Evolutionary conservation across 2,329 filamentous ascomycete species (phyloP).

Genomic region (Pyricularia grisea): DNA sequence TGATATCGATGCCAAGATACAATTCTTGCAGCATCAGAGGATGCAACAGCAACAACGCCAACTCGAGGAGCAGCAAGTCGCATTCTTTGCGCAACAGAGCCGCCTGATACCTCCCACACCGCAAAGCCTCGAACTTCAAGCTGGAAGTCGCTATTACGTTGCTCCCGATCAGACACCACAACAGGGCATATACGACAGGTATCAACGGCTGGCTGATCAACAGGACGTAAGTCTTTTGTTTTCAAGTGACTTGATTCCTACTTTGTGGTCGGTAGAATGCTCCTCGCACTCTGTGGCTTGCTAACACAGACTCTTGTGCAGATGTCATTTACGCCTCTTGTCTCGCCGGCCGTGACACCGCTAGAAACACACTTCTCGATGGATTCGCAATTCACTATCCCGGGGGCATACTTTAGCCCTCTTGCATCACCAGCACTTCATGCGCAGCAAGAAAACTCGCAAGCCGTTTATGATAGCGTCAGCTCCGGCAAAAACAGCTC

Average conservation of each 20-base stretch:
- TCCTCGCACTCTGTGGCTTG: neutral
- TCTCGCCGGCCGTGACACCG: slow-evolving; percentile 76
- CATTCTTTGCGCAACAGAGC: slow-evolving; percentile 42
- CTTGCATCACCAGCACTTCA: slow-evolving; percentile 73
- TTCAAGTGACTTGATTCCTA: neutral
- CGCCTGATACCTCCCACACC: slow-evolving; percentile 69
- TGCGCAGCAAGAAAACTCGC: slow-evolving; percentile 50
- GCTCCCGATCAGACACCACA: slow-evolving; percentile 39
- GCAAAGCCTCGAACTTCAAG: slow-evolving; percentile 69
- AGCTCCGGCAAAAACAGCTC: slow-evolving; percentile 27
- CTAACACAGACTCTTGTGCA: slow-evolving; percentile 18
- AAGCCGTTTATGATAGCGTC: slow-evolving; percentile 33
- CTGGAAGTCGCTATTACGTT: slow-evolving; percentile 49
- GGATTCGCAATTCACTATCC: slow-evolving; percentile 50
- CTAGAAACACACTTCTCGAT: slow-evolving; percentile 61
- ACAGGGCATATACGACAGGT: slow-evolving; percentile 56
- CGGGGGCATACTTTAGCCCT: slow-evolving; percentile 71
- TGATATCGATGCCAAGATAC: slow-evolving; percentile 56
- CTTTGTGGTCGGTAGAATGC: neutral
- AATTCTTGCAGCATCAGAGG: slow-evolving; percentile 55
- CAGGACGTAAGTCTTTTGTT: slow-evolving; percentile 43
- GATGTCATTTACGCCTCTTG: slow-evolving; percentile 72
- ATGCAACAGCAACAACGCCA: slow-evolving; percentile 51
- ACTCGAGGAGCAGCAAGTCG: slow-evolving; percentile 46
- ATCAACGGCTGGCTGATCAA: slow-evolving; percentile 59